Conservation (phyloP, 257 asterid genomes). For the Lycium barbarum region DNA sequence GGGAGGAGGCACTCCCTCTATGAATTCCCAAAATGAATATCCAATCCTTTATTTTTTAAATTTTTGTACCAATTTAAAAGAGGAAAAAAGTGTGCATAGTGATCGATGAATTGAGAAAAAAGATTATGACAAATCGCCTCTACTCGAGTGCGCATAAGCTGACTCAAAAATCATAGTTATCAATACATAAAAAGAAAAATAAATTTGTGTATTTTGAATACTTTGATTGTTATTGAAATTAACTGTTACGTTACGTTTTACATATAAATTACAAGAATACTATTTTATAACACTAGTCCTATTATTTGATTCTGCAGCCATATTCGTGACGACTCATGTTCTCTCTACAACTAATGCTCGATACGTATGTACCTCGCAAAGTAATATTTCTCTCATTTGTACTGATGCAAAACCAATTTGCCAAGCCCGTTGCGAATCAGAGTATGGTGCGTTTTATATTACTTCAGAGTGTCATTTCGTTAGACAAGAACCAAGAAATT, state of each 20-base stretch:
- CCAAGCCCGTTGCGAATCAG: no score
- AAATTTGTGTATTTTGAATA: no score
- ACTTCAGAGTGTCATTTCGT: no score
- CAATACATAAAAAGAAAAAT: no score
- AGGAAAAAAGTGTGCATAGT: no score
- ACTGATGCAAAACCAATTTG: neutral
- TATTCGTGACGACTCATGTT: neutral
- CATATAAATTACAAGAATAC: no score
- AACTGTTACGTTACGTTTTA: neutral
- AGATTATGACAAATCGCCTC: neutral
- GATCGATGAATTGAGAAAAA: no score
- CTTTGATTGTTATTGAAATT: neutral
- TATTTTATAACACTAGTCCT: no score
- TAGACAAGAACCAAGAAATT: no score
- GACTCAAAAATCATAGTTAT: neutral
- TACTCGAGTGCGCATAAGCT: neutral
- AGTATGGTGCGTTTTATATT: no score
- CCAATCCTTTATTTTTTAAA: neutral
- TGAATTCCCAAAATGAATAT: neutral
- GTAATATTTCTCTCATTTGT: neutral
- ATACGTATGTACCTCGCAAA: neutral
- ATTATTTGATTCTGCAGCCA: neutral
- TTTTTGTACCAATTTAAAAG: no score
- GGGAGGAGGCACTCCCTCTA: neutral
- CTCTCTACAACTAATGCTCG: neutral